A percentile compares a stretch with the other conserved stretches of the same genome.
phyloP scores from a whole-genome alignment of 1,284 basidiomycete species.

The Thecaphora thlaspeos region DNA sequence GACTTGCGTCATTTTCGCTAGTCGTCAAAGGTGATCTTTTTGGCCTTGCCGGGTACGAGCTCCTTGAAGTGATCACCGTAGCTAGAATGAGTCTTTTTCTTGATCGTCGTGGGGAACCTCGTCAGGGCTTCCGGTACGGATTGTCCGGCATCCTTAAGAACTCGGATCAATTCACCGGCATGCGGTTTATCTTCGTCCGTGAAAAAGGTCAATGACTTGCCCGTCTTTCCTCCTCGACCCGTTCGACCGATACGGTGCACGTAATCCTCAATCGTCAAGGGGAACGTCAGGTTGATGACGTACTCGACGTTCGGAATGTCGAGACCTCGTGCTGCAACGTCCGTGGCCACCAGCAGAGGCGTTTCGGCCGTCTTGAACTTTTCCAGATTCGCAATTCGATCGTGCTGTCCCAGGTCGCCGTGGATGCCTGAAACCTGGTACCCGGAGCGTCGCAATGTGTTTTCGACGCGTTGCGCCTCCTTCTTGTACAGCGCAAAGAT shows the following conservation, averaged over 20 bases:
- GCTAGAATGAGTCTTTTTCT: slow-evolving; percentile 84
- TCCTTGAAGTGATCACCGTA: slow-evolving; percentile 60
- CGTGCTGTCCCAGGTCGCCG: slow-evolving; percentile 85
- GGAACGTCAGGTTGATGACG: slow-evolving; percentile 78
- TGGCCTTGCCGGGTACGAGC: slow-evolving; percentile 70
- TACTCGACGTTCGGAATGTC: slow-evolving; percentile 95
- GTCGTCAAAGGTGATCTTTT: slow-evolving; percentile 59
- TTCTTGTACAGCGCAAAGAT: slow-evolving; percentile 94
- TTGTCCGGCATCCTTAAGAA: slow-evolving; percentile 82
- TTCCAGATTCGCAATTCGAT: slow-evolving; percentile 81
- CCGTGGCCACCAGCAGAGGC: slow-evolving; percentile 88
- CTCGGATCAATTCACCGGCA: slow-evolving; percentile 89
- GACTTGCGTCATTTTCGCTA: no score
- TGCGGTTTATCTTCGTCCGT: slow-evolving; percentile 66
- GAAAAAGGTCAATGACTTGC: slow-evolving; percentile 95
- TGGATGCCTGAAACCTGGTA: slow-evolving; percentile 86
- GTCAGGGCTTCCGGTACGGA: slow-evolving; percentile 71
- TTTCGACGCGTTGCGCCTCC: slow-evolving; percentile 82
- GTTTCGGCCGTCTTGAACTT: slow-evolving; percentile 84
- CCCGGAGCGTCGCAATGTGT: slow-evolving; percentile 73
- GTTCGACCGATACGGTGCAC: slow-evolving; percentile 96
- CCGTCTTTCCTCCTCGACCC: slow-evolving; percentile 84
- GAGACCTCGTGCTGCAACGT: slow-evolving; percentile 92
- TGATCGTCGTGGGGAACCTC: slow-evolving; percentile 90
- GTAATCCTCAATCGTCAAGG: slow-evolving; percentile 72